Base-by-base conservation (phyloP, 2,329 filamentous ascomycete species). In the Paramyrothecium roridum region DNA sequence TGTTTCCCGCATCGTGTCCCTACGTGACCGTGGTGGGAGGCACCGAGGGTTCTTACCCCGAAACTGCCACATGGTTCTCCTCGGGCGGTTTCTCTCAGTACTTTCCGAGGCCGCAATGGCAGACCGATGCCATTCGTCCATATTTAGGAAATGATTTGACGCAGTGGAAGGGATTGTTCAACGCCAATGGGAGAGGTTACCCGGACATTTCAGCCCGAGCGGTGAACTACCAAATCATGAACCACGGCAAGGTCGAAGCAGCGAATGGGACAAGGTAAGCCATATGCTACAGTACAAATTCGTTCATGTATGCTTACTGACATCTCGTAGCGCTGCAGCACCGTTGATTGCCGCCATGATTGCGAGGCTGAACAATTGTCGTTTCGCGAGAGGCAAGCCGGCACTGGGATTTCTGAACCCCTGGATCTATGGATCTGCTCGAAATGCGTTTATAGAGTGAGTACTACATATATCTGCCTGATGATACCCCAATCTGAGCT, bases 281-380 rank as follows among this genome's bases (percentile, higher is more conserved):
- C 4, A 52, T 1, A 3, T 3, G n/a, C n/a, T n/a, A n/a, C 13
- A 23, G 1, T 12, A 34, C 11, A 7, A 19, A 19, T 4, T 4
- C 8, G 3, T 37, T 17, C 19, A 20, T 8, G 26, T 10, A 3
- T 16, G 3, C 30, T 22, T 17, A 51, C 26, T 21, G 8, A 30
- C n/a, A 46, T 11, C 2, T 26, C 16, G 21, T 50, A 79, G 76
- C 54, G 86, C 86, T 1, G 80, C 87, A 2, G 73, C 83, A 1
- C 88, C 88, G 0, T 74, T 85, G 1, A 80, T 87, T 51, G 85
- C 86, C 0, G 80, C 79, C 16, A 78, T 91, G 58, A 73, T 91
- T 50, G 78, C 82, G 1, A 76, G 89, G 40, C 68, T 91, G 52
- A 90, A 90, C 64, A 83, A 86, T 56, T 80, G 82, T 21, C 76